Evolutionary conservation across 2,329 filamentous ascomycete species (phyloP), one percentile per base, ranked within the genome.

Genomic region (Trichoderma guizhouense): DNA sequence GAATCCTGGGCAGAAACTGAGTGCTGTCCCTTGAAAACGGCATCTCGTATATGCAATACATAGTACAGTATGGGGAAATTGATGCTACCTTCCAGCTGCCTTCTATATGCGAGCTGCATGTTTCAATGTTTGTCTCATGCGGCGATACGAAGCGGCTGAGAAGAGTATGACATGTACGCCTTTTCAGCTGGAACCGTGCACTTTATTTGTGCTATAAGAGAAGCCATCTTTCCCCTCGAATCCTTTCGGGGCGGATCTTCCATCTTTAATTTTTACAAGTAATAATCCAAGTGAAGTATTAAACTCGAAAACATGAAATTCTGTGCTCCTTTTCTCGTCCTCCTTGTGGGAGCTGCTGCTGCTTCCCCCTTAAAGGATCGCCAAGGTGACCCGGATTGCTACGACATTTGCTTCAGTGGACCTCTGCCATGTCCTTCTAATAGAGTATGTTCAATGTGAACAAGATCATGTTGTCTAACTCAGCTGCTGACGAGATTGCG

Each of bases 101-200:
- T 51, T 21, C 9, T 51, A 21, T 51, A 21, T 21, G 43, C n/a
- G 24, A 15, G 12, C n/a, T 26, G 60, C 24, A 18, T 32, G 32
- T 30, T 36, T 34, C 28, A 12, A 21, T 24, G 63, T 1, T 53
- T 66, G 43, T 66, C 63, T 66, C 26, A 47, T 11, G 57, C 21
- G 47, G 58, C 18, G 32, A 68, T 60, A 68, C 65, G 53, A 60
- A 63, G 58, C 68, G 68, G 68, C 68, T 63, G 58, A 70, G 58
- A 21, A 26, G 18, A 21, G 47, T 36, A 43, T 39, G 64, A 39
- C 53, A 43, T 63, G 60, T 63, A 47, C 60, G 24, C 36, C 47
- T 36, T 65, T 53, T 66, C 21, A 43, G 53, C 53, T 60, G 51
- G 32, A 24, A 15, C 15, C 7, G 5, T 32, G 26, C 26, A 14